A percentile compares a stretch with the other conserved stretches of the same genome.
Conservation (phyloP, 768 basidiomycete species). For the Trametes punicea region DNA sequence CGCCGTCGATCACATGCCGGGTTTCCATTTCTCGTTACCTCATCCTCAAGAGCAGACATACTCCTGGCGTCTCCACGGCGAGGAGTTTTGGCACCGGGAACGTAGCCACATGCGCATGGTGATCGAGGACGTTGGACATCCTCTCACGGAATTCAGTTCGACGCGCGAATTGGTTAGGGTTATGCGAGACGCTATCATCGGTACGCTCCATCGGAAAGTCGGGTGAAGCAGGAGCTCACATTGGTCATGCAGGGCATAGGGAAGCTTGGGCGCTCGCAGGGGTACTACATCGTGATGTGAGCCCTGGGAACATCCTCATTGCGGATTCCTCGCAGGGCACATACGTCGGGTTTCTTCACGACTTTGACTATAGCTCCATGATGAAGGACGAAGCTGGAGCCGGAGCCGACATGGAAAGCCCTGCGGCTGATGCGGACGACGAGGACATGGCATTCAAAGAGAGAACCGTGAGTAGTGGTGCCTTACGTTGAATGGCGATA, state of each 20-base stretch:
- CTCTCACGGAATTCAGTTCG: slow-evolving; percentile 6
- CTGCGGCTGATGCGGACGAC: background rate
- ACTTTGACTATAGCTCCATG: slow-evolving; percentile 7
- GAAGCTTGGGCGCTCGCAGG: slow-evolving; percentile 6
- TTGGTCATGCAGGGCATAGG: slow-evolving; percentile 11
- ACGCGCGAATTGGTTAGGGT: slow-evolving; percentile 7
- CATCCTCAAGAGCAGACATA: slow-evolving; percentile 5
- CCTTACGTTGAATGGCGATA: no score
- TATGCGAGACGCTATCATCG: slow-evolving; percentile 7
- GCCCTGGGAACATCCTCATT: slow-evolving; percentile 23
- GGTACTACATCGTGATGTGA: slow-evolving; percentile 22
- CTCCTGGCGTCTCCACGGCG: background rate
- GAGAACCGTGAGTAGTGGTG: background rate
- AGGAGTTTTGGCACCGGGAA: background rate
- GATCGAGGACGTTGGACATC: slow-evolving; percentile 2
- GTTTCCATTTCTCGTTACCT: background rate
- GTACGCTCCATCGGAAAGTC: background rate
- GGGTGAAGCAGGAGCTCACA: background rate
- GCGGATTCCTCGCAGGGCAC: background rate
- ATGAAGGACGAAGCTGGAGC: background rate
- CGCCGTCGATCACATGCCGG: background rate
- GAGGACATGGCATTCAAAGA: background rate
- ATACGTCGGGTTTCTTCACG: slow-evolving; percentile 3
- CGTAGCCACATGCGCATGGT: slow-evolving; percentile 17
- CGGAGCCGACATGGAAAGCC: background rate